A percentile compares a stretch with the other conserved stretches of the same genome.
These are phyloP conservation scores for Exutisphaerella laricina DNA, from an alignment of 2,329 filamentous ascomycete genomes.

Conservation along the genomic window DNA sequence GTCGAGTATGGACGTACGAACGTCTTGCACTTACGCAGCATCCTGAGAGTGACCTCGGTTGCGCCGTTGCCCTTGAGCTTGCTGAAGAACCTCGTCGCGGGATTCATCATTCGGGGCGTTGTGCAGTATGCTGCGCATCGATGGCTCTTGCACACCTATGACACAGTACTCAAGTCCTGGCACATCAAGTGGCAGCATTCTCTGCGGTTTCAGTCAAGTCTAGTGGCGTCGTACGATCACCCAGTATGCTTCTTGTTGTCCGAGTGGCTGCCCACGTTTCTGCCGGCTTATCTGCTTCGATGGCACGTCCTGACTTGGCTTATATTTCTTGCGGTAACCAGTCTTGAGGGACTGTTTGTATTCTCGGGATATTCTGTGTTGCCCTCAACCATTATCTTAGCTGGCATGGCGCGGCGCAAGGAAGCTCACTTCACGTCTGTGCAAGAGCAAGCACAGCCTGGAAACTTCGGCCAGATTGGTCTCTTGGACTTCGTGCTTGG, in stretches of 20 bases:
- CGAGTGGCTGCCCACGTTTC: constrained; percentile 59
- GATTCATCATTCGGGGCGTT: constrained; percentile 54
- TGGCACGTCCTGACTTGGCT: constrained; percentile 70
- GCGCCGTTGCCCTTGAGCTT: constrained; percentile 57
- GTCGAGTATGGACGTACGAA: constrained; percentile 53
- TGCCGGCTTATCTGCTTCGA: constrained; percentile 59
- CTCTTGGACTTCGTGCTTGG: constrained; percentile 58
- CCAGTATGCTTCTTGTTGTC: constrained; percentile 59
- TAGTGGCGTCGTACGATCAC: constrained; percentile 63
- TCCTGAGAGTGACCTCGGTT: constrained; percentile 53
- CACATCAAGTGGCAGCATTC: constrained; percentile 56
- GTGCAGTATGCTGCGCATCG: constrained; percentile 72
- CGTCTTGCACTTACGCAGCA: constrained; percentile 49
- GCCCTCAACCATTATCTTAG: constrained; percentile 53
- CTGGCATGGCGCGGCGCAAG: constrained; percentile 52
- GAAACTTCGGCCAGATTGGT: constrained; percentile 45
- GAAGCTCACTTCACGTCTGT: constrained; percentile 51
- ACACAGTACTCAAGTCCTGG: constrained; percentile 31
- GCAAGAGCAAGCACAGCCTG: constrained; percentile 30
- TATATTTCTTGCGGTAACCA: constrained; percentile 56
- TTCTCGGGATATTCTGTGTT: constrained; percentile 63
- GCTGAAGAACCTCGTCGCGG: constrained; percentile 49
- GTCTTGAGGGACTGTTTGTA: constrained; percentile 60
- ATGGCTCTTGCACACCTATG: constrained; percentile 53
- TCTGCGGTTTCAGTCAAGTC: constrained; percentile 53